Percentiles rank a stretch among this genome's conserved stretches.
phyloP scores from a whole-genome alignment of 2,329 filamentous ascomycete genomes.

The Diaporthe citri region DNA sequence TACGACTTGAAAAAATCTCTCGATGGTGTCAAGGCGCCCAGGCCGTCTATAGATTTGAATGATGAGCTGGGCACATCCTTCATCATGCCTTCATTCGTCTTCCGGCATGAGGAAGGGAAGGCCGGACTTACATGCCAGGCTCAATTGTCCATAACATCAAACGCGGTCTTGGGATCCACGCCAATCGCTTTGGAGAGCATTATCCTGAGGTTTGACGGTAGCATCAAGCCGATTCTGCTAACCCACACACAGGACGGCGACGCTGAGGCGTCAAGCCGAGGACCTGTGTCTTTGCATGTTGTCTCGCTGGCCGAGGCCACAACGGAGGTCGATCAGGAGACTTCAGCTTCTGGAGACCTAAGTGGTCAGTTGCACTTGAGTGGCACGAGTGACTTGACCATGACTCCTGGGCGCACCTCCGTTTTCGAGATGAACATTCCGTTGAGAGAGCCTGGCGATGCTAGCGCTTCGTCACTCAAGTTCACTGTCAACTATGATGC shows the following conservation, averaged over 20 bases:
- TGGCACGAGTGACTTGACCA: constrained; percentile 72
- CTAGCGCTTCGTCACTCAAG: constrained; percentile 73
- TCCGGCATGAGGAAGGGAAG: constrained; percentile 41
- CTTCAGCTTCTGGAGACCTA: constrained; percentile 44
- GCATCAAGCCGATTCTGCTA: constrained; percentile 67
- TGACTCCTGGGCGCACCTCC: constrained; percentile 75
- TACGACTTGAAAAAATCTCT: constrained; percentile 72
- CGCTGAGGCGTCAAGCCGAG: not conserved
- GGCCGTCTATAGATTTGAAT: constrained; percentile 63
- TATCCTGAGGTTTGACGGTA: constrained; percentile 68
- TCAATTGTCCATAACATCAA: constrained; percentile 70
- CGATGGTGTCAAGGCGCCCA: constrained; percentile 59
- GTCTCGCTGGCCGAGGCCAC: constrained; percentile 47
- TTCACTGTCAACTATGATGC: constrained; percentile 73
- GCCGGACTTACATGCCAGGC: constrained; percentile 71
- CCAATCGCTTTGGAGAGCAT: constrained; percentile 66
- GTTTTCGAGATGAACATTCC: constrained; percentile 80
- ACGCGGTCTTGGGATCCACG: constrained; percentile 64
- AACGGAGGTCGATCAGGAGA: constrained; percentile 43
- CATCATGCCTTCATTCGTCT: constrained; percentile 57
- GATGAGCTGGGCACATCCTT: constrained; percentile 67
- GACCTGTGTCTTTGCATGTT: constrained; percentile 47
- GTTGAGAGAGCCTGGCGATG: constrained; percentile 85
- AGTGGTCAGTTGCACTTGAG: constrained; percentile 52
- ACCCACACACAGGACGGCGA: constrained; percentile 52